Conservation (phyloP, 192 early-diverging fungal species). For the Phlyctochytrium planicorne region DNA sequence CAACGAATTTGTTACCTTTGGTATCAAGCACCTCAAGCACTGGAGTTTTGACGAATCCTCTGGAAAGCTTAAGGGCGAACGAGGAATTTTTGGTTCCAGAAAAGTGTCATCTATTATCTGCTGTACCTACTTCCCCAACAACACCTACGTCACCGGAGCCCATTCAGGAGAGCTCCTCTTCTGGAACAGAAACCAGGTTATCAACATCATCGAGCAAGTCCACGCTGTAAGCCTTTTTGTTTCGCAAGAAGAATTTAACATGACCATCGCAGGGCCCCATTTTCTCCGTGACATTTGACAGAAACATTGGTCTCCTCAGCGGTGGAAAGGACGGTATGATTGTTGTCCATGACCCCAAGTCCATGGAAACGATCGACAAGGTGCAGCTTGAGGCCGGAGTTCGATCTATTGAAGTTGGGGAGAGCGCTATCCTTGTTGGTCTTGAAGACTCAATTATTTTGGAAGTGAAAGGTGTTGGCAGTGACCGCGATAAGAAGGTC, state of each 20-base stretch:
- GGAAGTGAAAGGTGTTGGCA: background rate
- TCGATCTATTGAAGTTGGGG: background rate
- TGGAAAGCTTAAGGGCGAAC: background rate
- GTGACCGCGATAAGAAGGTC: background rate
- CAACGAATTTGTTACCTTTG: slow-evolving; percentile 29
- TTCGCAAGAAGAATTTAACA: too few relatives aligned
- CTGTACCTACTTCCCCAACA: slow-evolving; percentile 18
- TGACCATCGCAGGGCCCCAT: slow-evolving; percentile 13
- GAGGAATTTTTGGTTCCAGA: slow-evolving; percentile 21
- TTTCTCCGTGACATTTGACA: slow-evolving; percentile 3
- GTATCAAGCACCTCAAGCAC: slow-evolving; percentile 21
- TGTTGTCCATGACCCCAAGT: slow-evolving; percentile 7
- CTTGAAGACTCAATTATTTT: slow-evolving; percentile 8
- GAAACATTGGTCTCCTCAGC: slow-evolving; percentile 12
- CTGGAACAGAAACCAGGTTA: slow-evolving; percentile 23
- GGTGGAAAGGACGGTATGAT: slow-evolving; percentile 25
- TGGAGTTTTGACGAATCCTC: slow-evolving; percentile 14
- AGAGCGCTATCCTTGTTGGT: slow-evolving; percentile 1
- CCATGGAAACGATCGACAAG: background rate
- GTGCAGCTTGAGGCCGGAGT: slow-evolving; percentile 11
- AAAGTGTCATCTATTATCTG: slow-evolving; percentile 21
- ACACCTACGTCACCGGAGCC: slow-evolving; percentile 12
- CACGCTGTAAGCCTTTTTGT: slow-evolving; percentile 6
- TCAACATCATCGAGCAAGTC: slow-evolving; percentile 15
- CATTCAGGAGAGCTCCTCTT: slow-evolving; percentile 20